Evolutionary conservation across 305 asterid genomes (phyloP), one percentile per base, ranked within the genome.

Genomic region (Fraxinus angustifolia): DNA sequence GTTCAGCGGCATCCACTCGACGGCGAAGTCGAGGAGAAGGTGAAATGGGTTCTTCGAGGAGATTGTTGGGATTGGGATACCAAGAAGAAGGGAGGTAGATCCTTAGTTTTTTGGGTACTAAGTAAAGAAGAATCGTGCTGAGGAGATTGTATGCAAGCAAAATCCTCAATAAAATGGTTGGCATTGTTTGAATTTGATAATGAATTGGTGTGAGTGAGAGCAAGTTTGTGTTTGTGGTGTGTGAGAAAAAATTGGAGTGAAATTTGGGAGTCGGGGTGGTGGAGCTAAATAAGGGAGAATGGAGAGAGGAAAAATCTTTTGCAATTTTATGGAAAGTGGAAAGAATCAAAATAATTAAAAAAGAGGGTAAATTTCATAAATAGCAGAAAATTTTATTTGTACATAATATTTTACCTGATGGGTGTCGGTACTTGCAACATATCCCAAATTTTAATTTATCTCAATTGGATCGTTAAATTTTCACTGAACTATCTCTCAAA

Each of bases 91-190:
- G 76, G 76, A 71, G 48, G 23, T 71, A 71, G 45, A n/a, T 33
- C 23, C 76, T 71, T 30, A 71, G 76, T 21, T 71, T 71, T 35
- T 71, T 71, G 21, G 45, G 76, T 6, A 71, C 26, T 14, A 71
- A 71, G 76, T 30, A 33, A n/a, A 33, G 76, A 35, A 71, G 48
- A 2, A 71, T 71, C 6, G 76, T 14, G 30, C 33, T 71, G 26
- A 71, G 45, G 45, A 71, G 48, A 35, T 33, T 71, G 76, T 71
- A 71, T 11, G 45, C 45, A 33, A 71, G 76, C 45, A 71, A 71
- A 33, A 71, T 71, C 45, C 76, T 71, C 48, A 71, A 71, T 21
- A 71, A 71, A 71, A 71, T 33, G 76, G 76, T 11, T 33, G 76
- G 12, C 76, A 71, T 71, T 33, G 48, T 33, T 62, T 21, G 16